These are phyloP conservation scores for Ilyonectria sp. DNA, from an alignment of 2,329 filamentous ascomycete genomes.

Conservation along the genomic window DNA sequence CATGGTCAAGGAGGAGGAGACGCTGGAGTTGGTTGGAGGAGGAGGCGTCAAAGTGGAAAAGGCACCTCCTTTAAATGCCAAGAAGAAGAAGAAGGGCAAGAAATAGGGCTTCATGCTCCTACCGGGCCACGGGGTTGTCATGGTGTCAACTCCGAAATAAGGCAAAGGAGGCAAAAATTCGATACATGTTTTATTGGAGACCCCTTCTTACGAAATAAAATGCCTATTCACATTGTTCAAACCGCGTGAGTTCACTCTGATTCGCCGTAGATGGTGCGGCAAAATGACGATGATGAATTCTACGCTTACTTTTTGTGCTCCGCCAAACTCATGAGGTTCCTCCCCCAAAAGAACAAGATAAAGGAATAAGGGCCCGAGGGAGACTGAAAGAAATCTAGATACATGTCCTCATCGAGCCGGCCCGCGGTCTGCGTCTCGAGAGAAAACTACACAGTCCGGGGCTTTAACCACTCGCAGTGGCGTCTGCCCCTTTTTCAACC, in stretches of 20 bases:
- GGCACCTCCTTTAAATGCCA: conserved; percentile 59
- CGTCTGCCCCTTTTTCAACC: conserved; percentile 22
- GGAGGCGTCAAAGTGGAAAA: conserved; percentile 78
- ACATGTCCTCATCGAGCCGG: conserved; percentile 40
- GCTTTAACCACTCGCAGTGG: conserved; percentile 18
- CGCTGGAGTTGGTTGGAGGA: conserved; percentile 73
- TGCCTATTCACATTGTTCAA: not conserved
- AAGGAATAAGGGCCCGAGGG: conserved; percentile 35
- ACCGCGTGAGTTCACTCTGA: not conserved
- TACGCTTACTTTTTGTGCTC: conserved; percentile 44
- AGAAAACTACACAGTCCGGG: conserved; percentile 18
- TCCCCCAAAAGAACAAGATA: conserved; percentile 29
- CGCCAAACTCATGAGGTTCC: conserved; percentile 23
- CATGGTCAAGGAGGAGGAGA: conserved; percentile 81
- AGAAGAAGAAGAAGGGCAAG: conserved; percentile 69
- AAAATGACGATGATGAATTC: conserved; percentile 38
- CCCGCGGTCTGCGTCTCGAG: conserved; percentile 26
- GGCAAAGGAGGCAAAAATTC: not conserved
- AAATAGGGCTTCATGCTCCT: conserved; percentile 56
- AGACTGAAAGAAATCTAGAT: conserved; percentile 44
- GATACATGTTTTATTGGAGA: not conserved
- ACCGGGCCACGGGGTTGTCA: not conserved
- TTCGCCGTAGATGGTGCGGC: conserved; percentile 1
- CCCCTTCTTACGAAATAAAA: not conserved
- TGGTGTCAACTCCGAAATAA: not conserved